A percentile compares a stretch with the other conserved stretches of the same genome.
phyloP scores from a whole-genome alignment of 768 basidiomycete genomes.

The Tylopilus intermedius region DNA sequence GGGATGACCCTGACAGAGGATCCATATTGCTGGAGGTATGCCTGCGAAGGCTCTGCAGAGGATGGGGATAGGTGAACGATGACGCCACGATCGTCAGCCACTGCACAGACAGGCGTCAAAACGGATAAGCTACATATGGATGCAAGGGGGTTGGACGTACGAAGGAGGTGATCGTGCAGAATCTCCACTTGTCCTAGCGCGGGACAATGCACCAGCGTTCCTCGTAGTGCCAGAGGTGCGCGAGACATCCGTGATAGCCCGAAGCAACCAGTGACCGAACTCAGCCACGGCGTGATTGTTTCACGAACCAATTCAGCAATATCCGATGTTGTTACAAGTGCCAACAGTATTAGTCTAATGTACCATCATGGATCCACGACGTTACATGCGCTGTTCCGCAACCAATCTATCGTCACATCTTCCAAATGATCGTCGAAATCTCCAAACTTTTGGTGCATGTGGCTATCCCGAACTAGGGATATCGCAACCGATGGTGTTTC shows the following conservation, averaged over 20 bases:
- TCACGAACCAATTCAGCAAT: background rate
- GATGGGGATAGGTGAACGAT: slow-evolving; percentile 48
- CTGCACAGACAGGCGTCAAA: slow-evolving; percentile 21
- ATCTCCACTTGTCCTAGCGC: slow-evolving; percentile 50
- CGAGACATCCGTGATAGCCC: slow-evolving; percentile 9
- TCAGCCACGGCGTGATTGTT: too few species aligned
- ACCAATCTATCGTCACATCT: slow-evolving; percentile 54
- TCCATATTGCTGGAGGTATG: slow-evolving; percentile 23
- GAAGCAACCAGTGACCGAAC: background rate
- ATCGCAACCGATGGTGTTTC: slow-evolving; percentile 46
- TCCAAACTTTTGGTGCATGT: slow-evolving; percentile 55
- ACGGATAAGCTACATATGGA: background rate
- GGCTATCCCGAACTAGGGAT: slow-evolving; percentile 44
- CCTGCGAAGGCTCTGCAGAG: slow-evolving; percentile 32
- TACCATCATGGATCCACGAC: slow-evolving; percentile 13
- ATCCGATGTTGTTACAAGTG: background rate
- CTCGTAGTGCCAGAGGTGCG: slow-evolving; percentile 32
- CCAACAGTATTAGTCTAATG: too few species aligned
- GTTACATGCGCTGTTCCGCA: slow-evolving; percentile 36
- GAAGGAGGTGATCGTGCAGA: slow-evolving; percentile 51
- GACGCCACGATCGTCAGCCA: slow-evolving; percentile 37
- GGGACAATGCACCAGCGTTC: slow-evolving; percentile 57
- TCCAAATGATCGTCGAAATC: slow-evolving; percentile 85
- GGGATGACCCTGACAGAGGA: slow-evolving; percentile 35
- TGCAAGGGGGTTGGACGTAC: slow-evolving; percentile 23